A percentile compares a stretch with the other conserved stretches of the same genome.
Conservation (phyloP, 495 filamentous ascomycete species). For the Trichoderma erinaceum region DNA sequence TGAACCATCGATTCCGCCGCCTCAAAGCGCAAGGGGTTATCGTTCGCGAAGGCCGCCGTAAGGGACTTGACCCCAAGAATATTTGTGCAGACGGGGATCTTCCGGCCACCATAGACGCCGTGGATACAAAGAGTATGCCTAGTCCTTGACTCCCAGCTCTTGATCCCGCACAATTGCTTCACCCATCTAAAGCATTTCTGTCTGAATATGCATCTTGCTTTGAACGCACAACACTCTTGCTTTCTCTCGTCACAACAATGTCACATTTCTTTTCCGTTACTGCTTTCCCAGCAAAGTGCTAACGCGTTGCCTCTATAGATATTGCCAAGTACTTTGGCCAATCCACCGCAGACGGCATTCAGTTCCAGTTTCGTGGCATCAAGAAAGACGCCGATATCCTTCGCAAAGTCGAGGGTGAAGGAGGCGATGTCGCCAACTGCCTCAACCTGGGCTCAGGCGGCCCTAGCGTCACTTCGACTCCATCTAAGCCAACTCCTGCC, state of each 20-base stretch:
- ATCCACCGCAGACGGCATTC: constrained; percentile 36
- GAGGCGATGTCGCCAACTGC: constrained; percentile 24
- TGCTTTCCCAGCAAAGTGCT: not conserved
- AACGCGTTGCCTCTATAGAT: constrained; percentile 24
- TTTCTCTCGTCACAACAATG: constrained; percentile 11
- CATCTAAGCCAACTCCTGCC: constrained; percentile 11
- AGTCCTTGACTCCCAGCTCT: constrained; percentile 12
- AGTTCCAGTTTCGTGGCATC: constrained; percentile 43
- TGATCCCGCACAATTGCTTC: not conserved
- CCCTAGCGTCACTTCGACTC: constrained; percentile 15
- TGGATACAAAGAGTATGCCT: constrained; percentile 17
- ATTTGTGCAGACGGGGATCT: constrained; percentile 11
- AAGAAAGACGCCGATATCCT: constrained; percentile 36
- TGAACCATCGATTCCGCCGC: constrained; percentile 43
- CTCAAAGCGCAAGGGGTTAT: constrained; percentile 31
- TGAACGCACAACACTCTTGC: not conserved
- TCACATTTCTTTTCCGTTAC: not conserved
- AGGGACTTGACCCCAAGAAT: constrained; percentile 28
- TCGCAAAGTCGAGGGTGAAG: constrained; percentile 27
- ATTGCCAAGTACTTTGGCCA: constrained; percentile 40
- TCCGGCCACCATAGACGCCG: constrained; percentile 8
- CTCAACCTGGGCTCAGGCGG: constrained; percentile 16
- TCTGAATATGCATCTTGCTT: not conserved
- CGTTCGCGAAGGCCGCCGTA: constrained; percentile 46
- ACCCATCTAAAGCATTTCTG: not conserved